Percentiles rank a stretch among this genome's conserved stretches.
phyloP scores from a whole-genome alignment of 106 monocot species.

The Apostasia ramifera region DNA sequence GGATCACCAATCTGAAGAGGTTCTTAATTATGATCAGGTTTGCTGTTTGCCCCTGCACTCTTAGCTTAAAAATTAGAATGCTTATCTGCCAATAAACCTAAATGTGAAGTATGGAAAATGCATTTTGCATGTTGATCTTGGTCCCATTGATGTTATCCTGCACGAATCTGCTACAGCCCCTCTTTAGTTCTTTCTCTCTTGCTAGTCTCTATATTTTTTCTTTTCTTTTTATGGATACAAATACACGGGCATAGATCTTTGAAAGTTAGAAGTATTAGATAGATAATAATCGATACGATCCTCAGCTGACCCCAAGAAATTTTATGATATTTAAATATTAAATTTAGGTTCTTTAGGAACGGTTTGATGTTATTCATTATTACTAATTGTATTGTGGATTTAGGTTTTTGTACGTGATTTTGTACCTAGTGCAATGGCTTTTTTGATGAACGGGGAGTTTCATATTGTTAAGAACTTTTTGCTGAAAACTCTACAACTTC shows the following conservation, averaged over 20 bases:
- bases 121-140: no score
- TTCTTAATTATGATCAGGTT: constrained; percentile 35
- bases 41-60: not conserved
- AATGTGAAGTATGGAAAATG: no score
- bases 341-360: not conserved
- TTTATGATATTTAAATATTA: not conserved
- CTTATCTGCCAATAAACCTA: no score
- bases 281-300: no score
- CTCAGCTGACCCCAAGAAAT: not conserved
- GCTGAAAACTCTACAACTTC: constrained; percentile 24
- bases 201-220: not conserved
- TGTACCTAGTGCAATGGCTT: constrained; percentile 32
- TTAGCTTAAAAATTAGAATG: not conserved
- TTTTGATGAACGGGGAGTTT: constrained; percentile 28
- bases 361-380: not conserved
- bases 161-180: not conserved
- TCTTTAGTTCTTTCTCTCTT: not conserved
- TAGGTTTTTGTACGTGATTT: constrained; percentile 40
- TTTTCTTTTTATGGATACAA: not conserved
- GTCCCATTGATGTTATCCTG: no score
- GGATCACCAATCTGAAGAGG: constrained; percentile 16
- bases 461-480: constrained; percentile 33
- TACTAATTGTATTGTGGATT: not conserved
- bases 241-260: not conserved
- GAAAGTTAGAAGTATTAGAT: no score